Percentiles rank a stretch among this genome's conserved stretches.
Conservation (phyloP, 225 moss, liverwort and hornwort species). For the Climacium dendroides region DNA sequence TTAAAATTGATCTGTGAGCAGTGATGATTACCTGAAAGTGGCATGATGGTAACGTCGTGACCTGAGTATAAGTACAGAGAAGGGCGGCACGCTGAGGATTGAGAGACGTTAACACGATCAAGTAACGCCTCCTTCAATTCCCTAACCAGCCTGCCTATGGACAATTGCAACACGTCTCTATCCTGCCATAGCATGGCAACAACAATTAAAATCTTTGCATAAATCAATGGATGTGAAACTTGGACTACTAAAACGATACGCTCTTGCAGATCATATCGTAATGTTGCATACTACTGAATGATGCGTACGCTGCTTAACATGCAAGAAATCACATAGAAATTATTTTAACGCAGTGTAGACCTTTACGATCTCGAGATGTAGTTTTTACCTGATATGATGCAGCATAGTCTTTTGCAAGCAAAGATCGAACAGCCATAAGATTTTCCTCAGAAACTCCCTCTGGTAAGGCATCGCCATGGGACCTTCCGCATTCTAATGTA, state of each 20-base stretch:
- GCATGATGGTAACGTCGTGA: constrained; percentile 54
- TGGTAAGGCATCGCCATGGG: constrained; percentile 26
- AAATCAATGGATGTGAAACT: neutral
- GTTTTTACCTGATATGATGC: constrained; percentile 3
- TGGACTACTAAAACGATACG: neutral
- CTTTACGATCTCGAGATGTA: neutral
- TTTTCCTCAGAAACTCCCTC: constrained; percentile 20
- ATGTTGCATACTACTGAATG: neutral
- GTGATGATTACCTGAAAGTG: constrained; percentile 33
- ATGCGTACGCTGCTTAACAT: neutral
- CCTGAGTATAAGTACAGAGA: constrained; percentile 41
- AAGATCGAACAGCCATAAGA: neutral
- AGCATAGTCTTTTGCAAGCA: constrained; percentile 27
- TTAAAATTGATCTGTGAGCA: neutral
- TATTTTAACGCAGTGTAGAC: neutral
- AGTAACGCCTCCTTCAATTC: constrained; percentile 35
- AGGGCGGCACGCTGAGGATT: neutral
- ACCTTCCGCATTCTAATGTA: constrained; percentile 21
- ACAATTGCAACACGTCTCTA: constrained; percentile 31
- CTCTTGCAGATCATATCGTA: neutral
- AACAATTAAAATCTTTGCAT: neutral
- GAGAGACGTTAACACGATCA: neutral
- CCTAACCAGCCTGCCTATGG: constrained; percentile 30
- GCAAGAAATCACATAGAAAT: neutral
- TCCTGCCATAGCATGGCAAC: constrained; percentile 9